Base-by-base conservation (phyloP, 257 asterid genomes). In the Scutellaria galericulata region DNA sequence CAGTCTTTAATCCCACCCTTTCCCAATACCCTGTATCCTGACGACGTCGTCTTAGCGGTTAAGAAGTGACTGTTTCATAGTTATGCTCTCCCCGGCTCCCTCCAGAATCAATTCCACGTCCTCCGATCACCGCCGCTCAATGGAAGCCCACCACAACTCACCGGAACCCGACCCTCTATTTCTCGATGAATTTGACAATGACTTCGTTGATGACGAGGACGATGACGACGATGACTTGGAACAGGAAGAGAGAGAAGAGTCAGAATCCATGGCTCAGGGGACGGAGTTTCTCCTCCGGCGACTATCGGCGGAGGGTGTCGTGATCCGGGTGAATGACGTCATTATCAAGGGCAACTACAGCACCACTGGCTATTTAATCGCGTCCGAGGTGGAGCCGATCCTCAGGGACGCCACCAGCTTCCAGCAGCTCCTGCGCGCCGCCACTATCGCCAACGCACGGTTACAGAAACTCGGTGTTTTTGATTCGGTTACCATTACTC, bases 311-410 rank as follows among this genome's bases (percentile, higher is more conserved):
- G 97, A 86, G 78, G 79, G 84, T 77, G 84, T 95, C 27, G 91
- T 89, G 0, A 75, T 90, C 39, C 82, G 96, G 62, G 98, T 95
- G 68, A 96, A 95, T 76, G 90, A 95, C 61, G 85, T 95, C 73
- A 69, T 92, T 73, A 92, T 95, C 69, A 86, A 88, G 87, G 99
- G 99, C 14, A 95, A 91, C 70, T 66, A 77, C 14, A 88, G 83
- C 84, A 95, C 98, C 14, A 88, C 76, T 78, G 87, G 86, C 24
- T 73, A 81, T 3, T 51, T 95, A 63, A 84, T 95, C 41, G 92
- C 88, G 78, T 75, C 96, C 50, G 92, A 88, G 80, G 78, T 90
- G 35, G 93, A 84, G 48, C 80, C 77, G 62, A 71, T 91, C 60
- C 79, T 94, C 51, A 91, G 78, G 78, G 83, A 64, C 5, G 96